Conservation (phyloP, 257 asterid species). For the Nicotiana paniculata region DNA sequence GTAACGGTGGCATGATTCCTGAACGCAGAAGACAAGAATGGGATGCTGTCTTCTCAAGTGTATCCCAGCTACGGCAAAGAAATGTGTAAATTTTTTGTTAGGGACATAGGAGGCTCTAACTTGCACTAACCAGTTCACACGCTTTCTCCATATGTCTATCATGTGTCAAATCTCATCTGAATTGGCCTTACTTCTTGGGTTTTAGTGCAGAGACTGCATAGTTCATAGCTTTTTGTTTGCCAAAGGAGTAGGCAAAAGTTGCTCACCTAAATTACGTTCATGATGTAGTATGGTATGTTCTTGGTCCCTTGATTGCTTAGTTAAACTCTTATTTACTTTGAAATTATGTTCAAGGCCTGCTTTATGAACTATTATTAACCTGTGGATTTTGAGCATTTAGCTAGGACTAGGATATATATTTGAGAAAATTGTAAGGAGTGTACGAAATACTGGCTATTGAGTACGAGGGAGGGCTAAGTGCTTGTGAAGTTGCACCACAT, state of each 20-base stretch:
- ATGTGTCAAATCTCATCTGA: not conserved
- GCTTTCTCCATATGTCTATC: not conserved
- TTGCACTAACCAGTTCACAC: not conserved
- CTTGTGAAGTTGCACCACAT: not conserved
- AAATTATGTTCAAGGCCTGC: not conserved
- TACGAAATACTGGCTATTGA: not conserved
- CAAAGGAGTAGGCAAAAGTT: not conserved
- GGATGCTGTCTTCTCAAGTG: constrained; percentile 13
- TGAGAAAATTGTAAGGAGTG: too few relatives aligned
- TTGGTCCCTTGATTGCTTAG: not conserved
- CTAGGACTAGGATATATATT: not conserved
- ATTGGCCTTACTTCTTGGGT: not conserved
- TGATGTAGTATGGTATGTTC: not conserved
- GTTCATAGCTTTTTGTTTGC: not conserved
- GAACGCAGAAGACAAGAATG: constrained; percentile 14
- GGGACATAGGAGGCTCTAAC: not conserved
- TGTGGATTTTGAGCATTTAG: not conserved
- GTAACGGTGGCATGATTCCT: constrained; percentile 7
- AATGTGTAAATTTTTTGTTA: not conserved
- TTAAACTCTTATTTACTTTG: not conserved
- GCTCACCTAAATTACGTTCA: not conserved
- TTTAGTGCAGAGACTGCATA: not conserved
- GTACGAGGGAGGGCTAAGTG: not conserved
- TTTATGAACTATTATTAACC: not conserved
- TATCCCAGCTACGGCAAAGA: constrained; percentile 15